Evolutionary conservation across 2,329 filamentous ascomycete species (phyloP), one percentile per base, ranked within the genome.

Genomic region (Paecilomyces niveus): DNA sequence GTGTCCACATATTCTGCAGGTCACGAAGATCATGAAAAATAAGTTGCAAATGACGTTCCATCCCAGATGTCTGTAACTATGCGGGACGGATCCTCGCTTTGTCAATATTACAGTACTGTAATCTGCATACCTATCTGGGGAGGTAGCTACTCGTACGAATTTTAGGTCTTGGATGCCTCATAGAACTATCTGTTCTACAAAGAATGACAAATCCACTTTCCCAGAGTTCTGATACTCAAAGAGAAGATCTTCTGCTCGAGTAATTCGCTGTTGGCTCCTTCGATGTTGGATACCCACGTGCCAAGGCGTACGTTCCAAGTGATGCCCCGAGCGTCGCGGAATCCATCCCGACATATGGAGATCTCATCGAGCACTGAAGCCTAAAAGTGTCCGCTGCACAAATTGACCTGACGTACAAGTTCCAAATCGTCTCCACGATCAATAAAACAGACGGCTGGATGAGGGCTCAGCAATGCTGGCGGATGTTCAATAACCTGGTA

Each of bases 321-420:
- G 24, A 29, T 29, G 39, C 6, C 13, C 39, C 15, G 39, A 45
- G 39, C 39, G 26, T 29, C 26, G 39, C 39, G 39, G 39, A 45
- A 45, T 45, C 39, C 9, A n/a, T 45, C 39, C 39, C 15, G 39
- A 8, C 39, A 18, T 45, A 45, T 13, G 59, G 87, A 87, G 65
- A 88, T 78, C 29, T 76, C 26, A 29, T 26, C 24, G 24, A 26
- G 5, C 24, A 3, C 24, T 5, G 24, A 26, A 26, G 24, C 24
- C 24, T 26, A 3, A 33, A 9, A 10, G 5, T 33, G 10, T 7
- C 32, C 13, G 10, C n/a, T n/a, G 4, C 18, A n/a, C 39, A 18
- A 45, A 45, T n/a, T 45, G 8, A 45, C n/a, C 3, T 45, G 18
- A n/a, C 39, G 9, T 3, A 18, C 39, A 45, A 7, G 2, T 18